Conservation (phyloP, 1,139 yeast genomes). For the Candida gigantensis region DNA sequence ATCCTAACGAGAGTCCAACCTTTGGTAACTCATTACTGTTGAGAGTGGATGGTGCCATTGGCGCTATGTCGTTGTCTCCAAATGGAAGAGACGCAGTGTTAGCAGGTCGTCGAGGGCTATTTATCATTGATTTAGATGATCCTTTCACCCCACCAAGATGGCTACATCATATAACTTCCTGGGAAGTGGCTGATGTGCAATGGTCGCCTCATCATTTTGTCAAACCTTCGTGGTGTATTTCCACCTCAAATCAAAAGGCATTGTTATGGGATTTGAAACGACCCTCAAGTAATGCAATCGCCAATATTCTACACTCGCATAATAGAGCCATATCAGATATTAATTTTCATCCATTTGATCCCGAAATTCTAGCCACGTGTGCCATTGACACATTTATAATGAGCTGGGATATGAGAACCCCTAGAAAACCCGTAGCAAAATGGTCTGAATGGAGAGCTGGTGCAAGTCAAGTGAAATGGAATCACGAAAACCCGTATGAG, state of each 20-base stretch:
- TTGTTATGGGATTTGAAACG: conserved; percentile 88
- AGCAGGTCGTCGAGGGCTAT: conserved; percentile 87
- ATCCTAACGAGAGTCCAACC: conserved; percentile 49
- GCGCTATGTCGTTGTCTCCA: conserved; percentile 92
- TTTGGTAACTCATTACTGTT: conserved; percentile 80
- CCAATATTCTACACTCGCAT: conserved; percentile 85
- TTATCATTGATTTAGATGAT: conserved; percentile 89
- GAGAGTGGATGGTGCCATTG: conserved; percentile 89
- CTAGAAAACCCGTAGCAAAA: conserved; percentile 66
- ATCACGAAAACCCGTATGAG: conserved; percentile 68
- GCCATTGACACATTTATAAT: conserved; percentile 85
- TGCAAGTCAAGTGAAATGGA: conserved; percentile 95
- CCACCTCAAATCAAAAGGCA: conserved; percentile 94
- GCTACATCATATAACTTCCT: conserved; percentile 87
- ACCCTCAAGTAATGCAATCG: conserved; percentile 76
- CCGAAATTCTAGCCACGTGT: conserved; percentile 90
- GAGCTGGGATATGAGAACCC: conserved; percentile 89
- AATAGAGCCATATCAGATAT: conserved; percentile 94
- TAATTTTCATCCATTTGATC: conserved; percentile 84
- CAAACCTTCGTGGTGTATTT: conserved; percentile 88
- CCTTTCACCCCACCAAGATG: conserved; percentile 95
- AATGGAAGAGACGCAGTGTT: conserved; percentile 91
- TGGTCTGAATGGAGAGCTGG: conserved; percentile 96
- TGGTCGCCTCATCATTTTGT: conserved; percentile 88
- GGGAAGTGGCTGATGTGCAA: conserved; percentile 99